These are phyloP conservation scores for Taiozyma sp. DNA, from an alignment of 1,139 yeast species.

Conservation along the genomic window DNA sequence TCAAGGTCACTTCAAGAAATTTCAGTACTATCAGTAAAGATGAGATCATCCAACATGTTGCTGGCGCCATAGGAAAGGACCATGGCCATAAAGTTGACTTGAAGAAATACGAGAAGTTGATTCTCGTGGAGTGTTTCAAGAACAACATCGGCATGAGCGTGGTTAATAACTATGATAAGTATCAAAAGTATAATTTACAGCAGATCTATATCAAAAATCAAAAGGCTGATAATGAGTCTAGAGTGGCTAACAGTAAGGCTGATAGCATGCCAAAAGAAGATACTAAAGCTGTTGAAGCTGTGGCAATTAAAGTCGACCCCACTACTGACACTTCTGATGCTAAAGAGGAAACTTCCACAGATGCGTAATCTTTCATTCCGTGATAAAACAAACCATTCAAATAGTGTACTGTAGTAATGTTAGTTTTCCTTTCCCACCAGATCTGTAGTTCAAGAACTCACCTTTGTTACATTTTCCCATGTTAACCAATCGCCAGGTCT, in stretches of 20 bases:
- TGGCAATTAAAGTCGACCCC: conserved; percentile 1
- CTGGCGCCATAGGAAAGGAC: conserved; percentile 65
- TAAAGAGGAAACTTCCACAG: not conserved
- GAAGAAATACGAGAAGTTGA: conserved; percentile 72
- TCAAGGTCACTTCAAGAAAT: conserved; percentile 74
- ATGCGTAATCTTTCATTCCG: not conserved
- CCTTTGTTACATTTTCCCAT: conserved; percentile 59
- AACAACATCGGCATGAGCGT: conserved; percentile 80
- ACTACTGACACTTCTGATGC: not conserved
- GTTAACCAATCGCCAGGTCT: conserved; percentile 88
- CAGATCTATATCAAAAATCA: conserved; percentile 51
- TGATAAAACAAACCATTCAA: conserved; percentile 8
- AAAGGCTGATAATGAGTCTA: conserved; percentile 13
- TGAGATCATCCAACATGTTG: conserved; percentile 66
- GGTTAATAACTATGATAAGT: conserved; percentile 56
- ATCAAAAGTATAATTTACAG: conserved; percentile 53
- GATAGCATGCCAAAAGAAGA: not conserved
- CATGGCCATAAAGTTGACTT: conserved; percentile 78
- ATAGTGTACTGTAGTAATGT: conserved; percentile 5
- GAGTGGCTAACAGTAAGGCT: conserved; percentile 10
- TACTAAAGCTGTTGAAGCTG: not conserved
- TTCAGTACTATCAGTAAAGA: conserved; percentile 68
- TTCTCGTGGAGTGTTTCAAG: conserved; percentile 84
- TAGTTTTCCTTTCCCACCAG: not conserved
- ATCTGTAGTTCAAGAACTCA: conserved; percentile 12